Percentiles rank a stretch among this genome's conserved stretches.
These are phyloP conservation scores for Schwanniomyces polymorphus DNA, from an alignment of 805 yeast species.

Conservation along the genomic window DNA sequence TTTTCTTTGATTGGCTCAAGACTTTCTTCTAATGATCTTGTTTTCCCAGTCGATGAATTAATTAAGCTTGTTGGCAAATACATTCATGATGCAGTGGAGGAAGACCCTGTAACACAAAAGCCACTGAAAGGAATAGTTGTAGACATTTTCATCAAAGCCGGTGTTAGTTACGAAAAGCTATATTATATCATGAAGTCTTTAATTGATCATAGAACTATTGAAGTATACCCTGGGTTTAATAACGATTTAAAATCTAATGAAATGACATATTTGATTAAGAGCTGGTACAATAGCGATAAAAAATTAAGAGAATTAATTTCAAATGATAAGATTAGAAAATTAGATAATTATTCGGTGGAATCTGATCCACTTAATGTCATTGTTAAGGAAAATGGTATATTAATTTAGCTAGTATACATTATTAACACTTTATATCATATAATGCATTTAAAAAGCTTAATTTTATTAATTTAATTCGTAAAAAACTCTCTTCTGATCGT, in stretches of 20 bases:
- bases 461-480: constrained; percentile 37
- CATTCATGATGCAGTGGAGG: constrained; percentile 40
- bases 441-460: not conserved
- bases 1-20: constrained; percentile 59
- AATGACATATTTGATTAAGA: constrained; percentile 61
- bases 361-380: constrained; percentile 54
- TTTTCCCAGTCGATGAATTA: constrained; percentile 76
- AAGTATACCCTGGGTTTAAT: constrained; percentile 48
- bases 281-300: constrained; percentile 68
- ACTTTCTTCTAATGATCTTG: constrained; percentile 66
- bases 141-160: constrained; percentile 63
- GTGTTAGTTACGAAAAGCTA: constrained; percentile 62
- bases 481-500: constrained; percentile 41
- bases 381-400: constrained; percentile 15
- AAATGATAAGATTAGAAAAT: constrained; percentile 41
- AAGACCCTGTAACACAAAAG: constrained; percentile 27
- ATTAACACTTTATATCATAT: not conserved
- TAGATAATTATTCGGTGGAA: constrained; percentile 49
- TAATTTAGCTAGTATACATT: constrained; percentile 6
- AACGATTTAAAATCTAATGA: constrained; percentile 44
- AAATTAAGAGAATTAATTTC: constrained; percentile 58
- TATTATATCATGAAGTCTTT: constrained; percentile 64
- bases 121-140: constrained; percentile 57
- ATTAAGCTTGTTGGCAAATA: constrained; percentile 64
- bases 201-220: constrained; percentile 58